Conservation (phyloP, 2,329 filamentous ascomycete species). For the Raffaelea deltoideospora region DNA sequence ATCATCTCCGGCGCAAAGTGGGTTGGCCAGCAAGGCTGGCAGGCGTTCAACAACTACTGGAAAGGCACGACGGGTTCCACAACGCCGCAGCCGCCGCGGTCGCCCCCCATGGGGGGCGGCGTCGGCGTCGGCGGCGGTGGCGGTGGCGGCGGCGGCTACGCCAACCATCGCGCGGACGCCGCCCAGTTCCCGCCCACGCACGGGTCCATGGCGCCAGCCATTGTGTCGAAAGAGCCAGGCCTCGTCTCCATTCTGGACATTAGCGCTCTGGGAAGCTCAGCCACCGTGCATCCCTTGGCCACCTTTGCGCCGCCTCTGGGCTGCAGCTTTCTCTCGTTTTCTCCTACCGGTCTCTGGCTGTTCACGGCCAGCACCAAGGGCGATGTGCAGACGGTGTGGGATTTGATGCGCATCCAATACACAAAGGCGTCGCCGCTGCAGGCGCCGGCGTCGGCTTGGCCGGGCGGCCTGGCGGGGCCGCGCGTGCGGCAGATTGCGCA, state of each 20-base stretch:
- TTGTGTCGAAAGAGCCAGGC: slow-evolving; percentile 48
- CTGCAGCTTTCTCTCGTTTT: slow-evolving; percentile 69
- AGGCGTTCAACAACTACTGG: slow-evolving; percentile 72
- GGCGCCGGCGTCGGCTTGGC: slow-evolving; percentile 24
- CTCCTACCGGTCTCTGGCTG: slow-evolving; percentile 56
- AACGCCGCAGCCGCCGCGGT: slow-evolving; percentile 26
- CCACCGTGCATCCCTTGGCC: slow-evolving; percentile 45
- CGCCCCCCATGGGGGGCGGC: slow-evolving; percentile 28
- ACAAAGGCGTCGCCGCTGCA: slow-evolving; percentile 47
- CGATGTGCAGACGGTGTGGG: slow-evolving; percentile 73
- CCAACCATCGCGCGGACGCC: slow-evolving; percentile 27
- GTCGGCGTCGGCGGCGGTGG: slow-evolving; percentile 20
- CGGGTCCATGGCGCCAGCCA: slow-evolving; percentile 39
- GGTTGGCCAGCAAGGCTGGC: slow-evolving; percentile 61
- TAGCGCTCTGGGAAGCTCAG: slow-evolving; percentile 37
- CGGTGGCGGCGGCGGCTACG: slow-evolving; percentile 28
- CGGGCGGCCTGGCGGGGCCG: slow-evolving; percentile 31
- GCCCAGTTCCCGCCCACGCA: slow-evolving; percentile 63
- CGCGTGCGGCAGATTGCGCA: slow-evolving; percentile 72
- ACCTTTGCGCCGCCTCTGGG: slow-evolving; percentile 60
- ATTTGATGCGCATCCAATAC: slow-evolving; percentile 51
- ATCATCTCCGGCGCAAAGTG: slow-evolving; percentile 60
- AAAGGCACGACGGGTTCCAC: slow-evolving; percentile 31
- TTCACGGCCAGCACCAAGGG: slow-evolving; percentile 72
- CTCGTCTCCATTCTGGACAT: slow-evolving; percentile 63